Percentiles rank a stretch among this genome's conserved stretches.
These are phyloP conservation scores for Curvularia hawaiiensis DNA, from an alignment of 2,329 filamentous ascomycete genomes.

Conservation along the genomic window DNA sequence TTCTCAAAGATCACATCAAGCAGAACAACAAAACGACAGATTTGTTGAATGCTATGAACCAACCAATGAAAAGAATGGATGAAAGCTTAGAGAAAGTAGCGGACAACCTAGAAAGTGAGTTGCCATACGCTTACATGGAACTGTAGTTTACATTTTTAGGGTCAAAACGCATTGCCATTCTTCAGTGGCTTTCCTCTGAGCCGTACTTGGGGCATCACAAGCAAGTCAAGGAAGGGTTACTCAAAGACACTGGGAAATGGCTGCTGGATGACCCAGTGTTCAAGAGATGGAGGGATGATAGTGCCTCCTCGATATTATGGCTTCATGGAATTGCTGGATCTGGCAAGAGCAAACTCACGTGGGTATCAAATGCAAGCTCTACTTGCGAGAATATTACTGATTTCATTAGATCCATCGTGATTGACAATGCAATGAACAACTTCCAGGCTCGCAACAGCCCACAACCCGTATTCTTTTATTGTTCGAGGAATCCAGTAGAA, in stretches of 20 bases:
- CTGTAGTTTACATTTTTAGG: neutral
- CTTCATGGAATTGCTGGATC: constrained; percentile 43
- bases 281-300: constrained; percentile 33
- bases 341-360: constrained; percentile 43
- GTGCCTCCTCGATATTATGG: constrained; percentile 43
- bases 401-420: constrained; percentile 18
- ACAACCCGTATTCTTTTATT: constrained; percentile 29
- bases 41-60: neutral
- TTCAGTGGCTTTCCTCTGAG: neutral
- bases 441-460: constrained; percentile 16
- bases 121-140: too few relatives aligned
- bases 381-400: constrained; percentile 1
- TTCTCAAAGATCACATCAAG: neutral
- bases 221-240: constrained; percentile 4
- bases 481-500: constrained; percentile 24
- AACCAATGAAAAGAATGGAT: neutral
- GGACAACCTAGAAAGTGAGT: neutral
- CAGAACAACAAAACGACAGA: neutral
- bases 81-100: neutral
- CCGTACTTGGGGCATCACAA: neutral
- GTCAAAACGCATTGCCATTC: neutral
- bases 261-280: constrained; percentile 25
- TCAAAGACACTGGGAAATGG: constrained; percentile 22
- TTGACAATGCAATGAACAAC: constrained; percentile 17
- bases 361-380: constrained; percentile 21